Percentiles rank a stretch among this genome's conserved stretches.
phyloP scores from a whole-genome alignment of 805 yeast genomes.

The Candida coleopterorum region DNA sequence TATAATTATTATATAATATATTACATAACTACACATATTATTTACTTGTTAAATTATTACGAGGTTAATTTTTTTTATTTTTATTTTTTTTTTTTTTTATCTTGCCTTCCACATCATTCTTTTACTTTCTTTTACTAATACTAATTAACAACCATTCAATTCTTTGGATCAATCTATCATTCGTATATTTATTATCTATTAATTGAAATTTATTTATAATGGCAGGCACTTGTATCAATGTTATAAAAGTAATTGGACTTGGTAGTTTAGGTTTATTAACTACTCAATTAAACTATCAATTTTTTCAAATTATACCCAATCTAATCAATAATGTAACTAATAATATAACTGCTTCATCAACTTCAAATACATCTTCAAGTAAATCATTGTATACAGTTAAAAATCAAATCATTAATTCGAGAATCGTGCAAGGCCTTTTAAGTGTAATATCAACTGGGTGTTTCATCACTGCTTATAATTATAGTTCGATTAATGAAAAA shows the following conservation, averaged over 20 bases:
- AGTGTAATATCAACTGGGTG: slow-evolving; percentile 48
- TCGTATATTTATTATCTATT: not conserved
- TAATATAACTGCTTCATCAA: not conserved
- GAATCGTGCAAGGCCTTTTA: slow-evolving; percentile 24
- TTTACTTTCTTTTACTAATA: not conserved
- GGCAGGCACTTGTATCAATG: slow-evolving; percentile 33
- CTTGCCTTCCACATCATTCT: slow-evolving; percentile 3
- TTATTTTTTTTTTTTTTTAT: not conserved
- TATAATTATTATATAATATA: not conserved
- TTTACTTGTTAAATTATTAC: not conserved
- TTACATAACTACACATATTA: not conserved
- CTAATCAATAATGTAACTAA: slow-evolving; percentile 16
- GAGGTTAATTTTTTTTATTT: not conserved
- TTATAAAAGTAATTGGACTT: slow-evolving; percentile 59
- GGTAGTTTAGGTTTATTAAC: slow-evolving; percentile 65
- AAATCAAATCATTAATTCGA: slow-evolving; percentile 18
- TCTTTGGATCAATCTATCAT: too few relatives aligned
- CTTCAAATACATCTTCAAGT: not conserved
- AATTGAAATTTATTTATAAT: not conserved
- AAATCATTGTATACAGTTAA: slow-evolving; percentile 10
- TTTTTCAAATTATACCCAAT: slow-evolving; percentile 27
- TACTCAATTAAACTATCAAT: slow-evolving; percentile 43
- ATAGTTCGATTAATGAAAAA: slow-evolving; percentile 50
- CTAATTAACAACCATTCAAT: not conserved
- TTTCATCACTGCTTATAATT: slow-evolving; percentile 51